Conservation (phyloP, 148 eudicot genomes). For the Rhododendron williamsianum region DNA sequence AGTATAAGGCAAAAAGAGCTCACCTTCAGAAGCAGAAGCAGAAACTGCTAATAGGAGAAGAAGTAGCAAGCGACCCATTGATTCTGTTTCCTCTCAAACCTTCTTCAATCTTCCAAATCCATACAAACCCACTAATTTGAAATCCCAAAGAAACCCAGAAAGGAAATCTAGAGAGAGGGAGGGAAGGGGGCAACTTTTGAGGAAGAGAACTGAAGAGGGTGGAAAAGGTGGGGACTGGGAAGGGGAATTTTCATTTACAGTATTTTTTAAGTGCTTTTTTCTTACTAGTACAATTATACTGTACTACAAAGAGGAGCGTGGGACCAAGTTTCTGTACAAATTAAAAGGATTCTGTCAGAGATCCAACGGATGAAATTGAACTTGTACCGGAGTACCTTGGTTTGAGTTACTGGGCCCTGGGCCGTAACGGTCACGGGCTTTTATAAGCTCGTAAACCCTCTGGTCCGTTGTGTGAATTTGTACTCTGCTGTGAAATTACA, state of each 20-base stretch:
- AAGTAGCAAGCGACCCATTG: slow-evolving; percentile 26
- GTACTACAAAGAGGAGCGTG: background rate
- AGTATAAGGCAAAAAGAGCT: slow-evolving; percentile 6
- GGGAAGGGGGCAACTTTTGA: background rate
- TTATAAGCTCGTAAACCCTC: background rate
- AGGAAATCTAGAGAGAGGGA: background rate
- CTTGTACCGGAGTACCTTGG: background rate
- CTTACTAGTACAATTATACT: background rate
- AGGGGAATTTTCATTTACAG: background rate
- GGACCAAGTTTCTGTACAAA: background rate
- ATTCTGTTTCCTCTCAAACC: slow-evolving; percentile 7
- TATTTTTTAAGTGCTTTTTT: background rate
- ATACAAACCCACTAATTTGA: background rate
- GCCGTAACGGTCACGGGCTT: background rate
- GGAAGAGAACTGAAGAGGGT: background rate
- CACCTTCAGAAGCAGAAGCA: slow-evolving; percentile 34
- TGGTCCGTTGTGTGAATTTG: background rate
- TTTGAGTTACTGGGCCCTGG: background rate
- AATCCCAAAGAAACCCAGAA: background rate
- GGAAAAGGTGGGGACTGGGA: background rate
- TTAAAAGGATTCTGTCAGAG: background rate
- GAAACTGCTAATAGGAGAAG: slow-evolving; percentile 17
- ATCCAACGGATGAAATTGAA: slow-evolving; percentile 5
- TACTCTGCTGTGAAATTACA: background rate
- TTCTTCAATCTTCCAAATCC: slow-evolving; percentile 2